A percentile compares a stretch with the other conserved stretches of the same genome.
Conservation (phyloP, 352 stramenopile species). For the Pythium oligandrum region DNA sequence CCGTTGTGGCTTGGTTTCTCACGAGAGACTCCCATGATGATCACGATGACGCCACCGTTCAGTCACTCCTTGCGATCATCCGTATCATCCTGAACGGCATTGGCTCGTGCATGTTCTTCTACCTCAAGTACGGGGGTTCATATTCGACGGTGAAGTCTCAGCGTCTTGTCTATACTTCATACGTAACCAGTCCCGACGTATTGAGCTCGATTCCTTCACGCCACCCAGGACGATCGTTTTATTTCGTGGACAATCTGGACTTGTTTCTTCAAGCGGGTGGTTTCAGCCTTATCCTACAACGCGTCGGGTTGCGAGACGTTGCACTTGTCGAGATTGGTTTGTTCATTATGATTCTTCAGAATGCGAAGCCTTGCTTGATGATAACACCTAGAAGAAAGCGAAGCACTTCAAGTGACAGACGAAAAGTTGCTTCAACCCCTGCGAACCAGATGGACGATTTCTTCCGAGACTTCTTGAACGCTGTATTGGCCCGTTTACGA, state of each 20-base stretch:
- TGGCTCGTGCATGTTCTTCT: conserved; percentile 78
- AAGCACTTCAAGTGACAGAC: conserved; percentile 23
- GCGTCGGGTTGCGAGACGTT: conserved; percentile 38
- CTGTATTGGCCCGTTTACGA: conserved; percentile 57
- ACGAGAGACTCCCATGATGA: conserved; percentile 1
- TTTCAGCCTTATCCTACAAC: conserved; percentile 67
- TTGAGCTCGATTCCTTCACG: conserved; percentile 48
- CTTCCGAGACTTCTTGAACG: conserved; percentile 74
- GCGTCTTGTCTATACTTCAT: conserved; percentile 70
- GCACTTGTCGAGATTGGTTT: conserved; percentile 56
- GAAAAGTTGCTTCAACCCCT: conserved; percentile 9
- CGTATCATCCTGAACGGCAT: conserved; percentile 78
- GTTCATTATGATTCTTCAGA: conserved; percentile 59
- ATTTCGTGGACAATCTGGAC: conserved; percentile 83
- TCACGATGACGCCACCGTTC: conserved; percentile 25
- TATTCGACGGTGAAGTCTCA: conserved; percentile 54
- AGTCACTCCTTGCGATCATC: conserved; percentile 57
- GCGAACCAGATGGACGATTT: conserved; percentile 64
- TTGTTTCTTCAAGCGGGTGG: conserved; percentile 80
- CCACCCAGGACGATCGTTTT: conserved; percentile 72
- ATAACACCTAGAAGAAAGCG: conserved; percentile 13
- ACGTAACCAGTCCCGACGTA: conserved; percentile 55
- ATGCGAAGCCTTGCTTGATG: conserved; percentile 70
- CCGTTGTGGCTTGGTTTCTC: conserved; percentile 64
- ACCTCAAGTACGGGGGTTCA: conserved; percentile 72